Evolutionary conservation across 2,329 filamentous ascomycete species (phyloP).

Genomic region (Botrytis cinerea): DNA sequence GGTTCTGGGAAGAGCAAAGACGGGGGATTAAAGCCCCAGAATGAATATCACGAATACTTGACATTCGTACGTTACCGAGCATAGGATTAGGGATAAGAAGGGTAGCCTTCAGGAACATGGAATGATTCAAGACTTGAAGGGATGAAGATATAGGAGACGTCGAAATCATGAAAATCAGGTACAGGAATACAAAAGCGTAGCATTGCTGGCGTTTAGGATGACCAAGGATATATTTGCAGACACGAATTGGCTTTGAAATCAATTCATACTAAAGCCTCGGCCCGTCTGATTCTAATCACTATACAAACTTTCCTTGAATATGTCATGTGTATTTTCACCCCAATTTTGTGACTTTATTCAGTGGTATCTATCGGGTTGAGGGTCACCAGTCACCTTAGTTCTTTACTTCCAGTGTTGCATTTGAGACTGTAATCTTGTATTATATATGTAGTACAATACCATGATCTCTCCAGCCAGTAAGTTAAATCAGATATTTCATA

Average conservation of each 20-base stretch:
- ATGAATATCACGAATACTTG: not conserved
- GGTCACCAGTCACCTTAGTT: too few relatives aligned
- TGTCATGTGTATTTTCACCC: not conserved
- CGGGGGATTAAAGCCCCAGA: not conserved
- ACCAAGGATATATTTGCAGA: not conserved
- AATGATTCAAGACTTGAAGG: not conserved
- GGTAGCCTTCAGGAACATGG: not conserved
- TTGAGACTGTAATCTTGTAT: not conserved
- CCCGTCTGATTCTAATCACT: not conserved
- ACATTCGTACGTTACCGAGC: not conserved
- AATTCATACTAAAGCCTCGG: not conserved
- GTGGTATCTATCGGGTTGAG: too few relatives aligned
- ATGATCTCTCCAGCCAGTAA: too few relatives aligned
- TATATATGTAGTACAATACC: not conserved
- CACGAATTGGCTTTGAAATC: not conserved
- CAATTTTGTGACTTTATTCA: not conserved
- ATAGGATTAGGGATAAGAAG: not conserved
- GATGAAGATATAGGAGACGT: not conserved
- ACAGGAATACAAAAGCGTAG: not conserved
- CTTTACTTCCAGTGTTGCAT: not conserved
- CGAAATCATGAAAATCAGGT: not conserved
- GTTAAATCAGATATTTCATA: not conserved
- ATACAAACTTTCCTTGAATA: not conserved
- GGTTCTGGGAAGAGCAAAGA: not conserved
- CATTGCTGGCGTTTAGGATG: constrained; percentile 6